A percentile compares a stretch with the other conserved stretches of the same genome.
phyloP scores from a whole-genome alignment of 164 flowering plant species.

The Vitis rupestris region DNA sequence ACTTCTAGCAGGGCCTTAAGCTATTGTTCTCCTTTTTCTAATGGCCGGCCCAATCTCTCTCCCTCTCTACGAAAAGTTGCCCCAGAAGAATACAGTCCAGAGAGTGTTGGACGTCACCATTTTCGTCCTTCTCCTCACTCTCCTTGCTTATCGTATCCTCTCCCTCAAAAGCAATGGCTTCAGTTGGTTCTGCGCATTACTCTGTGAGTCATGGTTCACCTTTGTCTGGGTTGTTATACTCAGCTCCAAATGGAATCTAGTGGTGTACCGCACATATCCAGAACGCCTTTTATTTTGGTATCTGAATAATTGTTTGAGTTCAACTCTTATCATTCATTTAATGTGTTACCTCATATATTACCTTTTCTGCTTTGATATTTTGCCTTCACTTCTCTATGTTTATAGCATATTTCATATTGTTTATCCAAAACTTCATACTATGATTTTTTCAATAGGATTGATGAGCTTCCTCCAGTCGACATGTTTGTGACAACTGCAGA shows the following conservation, averaged over 20 bases:
- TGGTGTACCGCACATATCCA: conserved; percentile 31
- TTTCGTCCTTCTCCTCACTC: conserved; percentile 33
- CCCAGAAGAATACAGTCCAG: conserved; percentile 17
- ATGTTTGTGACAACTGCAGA: too few relatives aligned
- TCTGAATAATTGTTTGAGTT: too few relatives aligned
- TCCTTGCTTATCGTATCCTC: conserved; percentile 33
- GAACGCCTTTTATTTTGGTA: conserved; percentile 32
- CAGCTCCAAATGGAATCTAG: conserved; percentile 32
- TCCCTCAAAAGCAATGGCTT: conserved; percentile 9
- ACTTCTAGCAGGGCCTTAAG: too few relatives aligned
- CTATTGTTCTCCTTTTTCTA: background rate
- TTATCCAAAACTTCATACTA: too few relatives aligned
- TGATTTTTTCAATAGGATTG: too few relatives aligned
- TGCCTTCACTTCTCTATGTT: too few relatives aligned
- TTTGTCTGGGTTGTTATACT: conserved; percentile 26
- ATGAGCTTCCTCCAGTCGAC: too few relatives aligned
- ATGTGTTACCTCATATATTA: too few relatives aligned
- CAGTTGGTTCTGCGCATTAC: conserved; percentile 8
- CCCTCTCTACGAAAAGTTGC: conserved; percentile 24
- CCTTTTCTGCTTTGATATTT: too few relatives aligned
- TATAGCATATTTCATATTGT: too few relatives aligned
- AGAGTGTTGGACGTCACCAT: conserved; percentile 21
- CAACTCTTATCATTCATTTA: too few relatives aligned
- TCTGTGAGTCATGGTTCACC: too few relatives aligned
- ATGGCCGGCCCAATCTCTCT: conserved; percentile 20